Evolutionary conservation across 2,329 filamentous ascomycete genomes (phyloP), one percentile per base, ranked within the genome.

Genomic region (Pyricularia sp.): DNA sequence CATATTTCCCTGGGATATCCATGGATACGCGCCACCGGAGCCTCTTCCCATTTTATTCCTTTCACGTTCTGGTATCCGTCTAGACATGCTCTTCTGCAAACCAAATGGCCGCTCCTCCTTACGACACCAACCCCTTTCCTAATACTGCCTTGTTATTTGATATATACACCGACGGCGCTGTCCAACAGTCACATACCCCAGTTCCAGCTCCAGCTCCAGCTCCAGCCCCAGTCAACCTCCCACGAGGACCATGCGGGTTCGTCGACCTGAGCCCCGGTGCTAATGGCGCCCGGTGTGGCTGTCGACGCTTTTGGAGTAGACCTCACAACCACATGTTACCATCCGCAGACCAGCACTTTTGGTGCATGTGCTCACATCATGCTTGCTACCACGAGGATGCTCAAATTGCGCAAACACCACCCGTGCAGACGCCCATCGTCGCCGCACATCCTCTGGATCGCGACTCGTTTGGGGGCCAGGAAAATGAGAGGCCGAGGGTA

Each of bases 311-410:
- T 74, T 86, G 83, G 82, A 79, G 78, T 70, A 79, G 79, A 67
- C 74, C 74, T 65, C 53, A 57, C 22, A 57, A 57, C 24, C 24
- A 57, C 22, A 24, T 57, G 53, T 13, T 57, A 22, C 72, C 64
- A 68, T 71, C 60, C 74, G 70, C 35, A 72, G 79, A 79, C 64
- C 78, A 84, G 70, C 70, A 76, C 31, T 75, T 76, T 66, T 84
- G 79, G 78, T 86, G 84, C 74, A 85, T 86, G 83, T 86, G 84
- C 70, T 81, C 81, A 64, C 84, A 86, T 69, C 84, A 86, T 72
- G 84, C 84, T 64, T 86, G 84, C 72, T 86, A 79, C 67, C 84
- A 86, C 67, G 83, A 85, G 71, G 78, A 84, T 69, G 73, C 70
- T 31, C 73, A 73, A 65, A 67, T 72, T 61, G 65, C 67, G 62